Conservation (phyloP, 306 rosid genomes). For the Cucumis cinereus region DNA sequence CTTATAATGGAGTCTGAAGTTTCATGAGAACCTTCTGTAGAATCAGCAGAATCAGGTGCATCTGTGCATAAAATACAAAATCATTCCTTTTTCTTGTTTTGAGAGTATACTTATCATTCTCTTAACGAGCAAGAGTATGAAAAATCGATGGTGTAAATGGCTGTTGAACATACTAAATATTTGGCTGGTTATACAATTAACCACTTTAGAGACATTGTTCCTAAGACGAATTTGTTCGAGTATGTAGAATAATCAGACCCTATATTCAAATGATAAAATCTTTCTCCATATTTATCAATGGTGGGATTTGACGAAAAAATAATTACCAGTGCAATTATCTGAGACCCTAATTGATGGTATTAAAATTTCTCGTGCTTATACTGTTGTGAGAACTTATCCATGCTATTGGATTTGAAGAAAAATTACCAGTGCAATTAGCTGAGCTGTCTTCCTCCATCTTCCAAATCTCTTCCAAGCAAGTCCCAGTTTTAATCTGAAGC, state of each 20-base stretch:
- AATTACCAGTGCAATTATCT: neutral
- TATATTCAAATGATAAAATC: neutral
- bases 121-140: neutral
- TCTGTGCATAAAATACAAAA: slow-evolving; percentile 20
- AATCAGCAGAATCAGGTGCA: slow-evolving; percentile 14
- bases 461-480: slow-evolving; percentile 41
- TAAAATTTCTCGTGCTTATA: neutral
- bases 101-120: neutral
- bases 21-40: slow-evolving; percentile 16
- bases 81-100: no score
- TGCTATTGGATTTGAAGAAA: neutral
- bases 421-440: slow-evolving; percentile 32
- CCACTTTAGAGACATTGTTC: neutral
- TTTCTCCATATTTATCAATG: neutral
- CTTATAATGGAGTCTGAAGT: slow-evolving; percentile 13
- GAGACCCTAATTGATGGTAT: neutral
- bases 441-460: slow-evolving; percentile 20
- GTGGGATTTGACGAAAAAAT: neutral
- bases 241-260: neutral
- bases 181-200: neutral
- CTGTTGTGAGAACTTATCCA: neutral
- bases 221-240: neutral
- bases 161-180: neutral
- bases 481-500: slow-evolving; percentile 47
- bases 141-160: neutral